These are phyloP conservation scores for Fomitopsis pinicola DNA, from an alignment of 1,284 basidiomycete genomes.

Conservation along the genomic window DNA sequence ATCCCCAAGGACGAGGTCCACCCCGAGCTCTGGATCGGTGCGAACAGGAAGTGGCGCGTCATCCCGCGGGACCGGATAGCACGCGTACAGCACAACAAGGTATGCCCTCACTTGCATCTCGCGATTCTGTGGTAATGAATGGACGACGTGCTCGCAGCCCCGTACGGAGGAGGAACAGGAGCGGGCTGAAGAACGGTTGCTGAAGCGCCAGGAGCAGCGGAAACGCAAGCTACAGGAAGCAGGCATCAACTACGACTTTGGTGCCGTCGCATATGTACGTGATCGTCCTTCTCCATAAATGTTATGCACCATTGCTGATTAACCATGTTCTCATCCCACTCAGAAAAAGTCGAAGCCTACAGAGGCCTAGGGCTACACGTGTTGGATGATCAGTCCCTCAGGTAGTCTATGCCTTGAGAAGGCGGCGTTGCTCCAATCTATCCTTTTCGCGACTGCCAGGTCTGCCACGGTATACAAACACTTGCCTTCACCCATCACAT, in stretches of 20 bases:
- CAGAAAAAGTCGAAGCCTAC: slow-evolving; percentile 24
- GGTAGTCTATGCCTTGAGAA: not conserved
- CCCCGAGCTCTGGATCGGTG: slow-evolving; percentile 94
- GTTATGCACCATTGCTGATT: not conserved
- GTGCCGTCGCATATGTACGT: slow-evolving; percentile 67
- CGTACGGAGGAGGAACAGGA: slow-evolving; percentile 73
- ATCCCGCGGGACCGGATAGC: slow-evolving; percentile 76
- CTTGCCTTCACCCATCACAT: no score
- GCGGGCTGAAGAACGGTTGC: slow-evolving; percentile 64
- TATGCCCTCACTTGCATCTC: slow-evolving; percentile 22
- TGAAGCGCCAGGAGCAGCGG: slow-evolving; percentile 76
- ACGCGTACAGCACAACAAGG: slow-evolving; percentile 79
- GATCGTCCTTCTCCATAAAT: no score
- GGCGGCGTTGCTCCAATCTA: not conserved
- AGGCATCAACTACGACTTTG: slow-evolving; percentile 91
- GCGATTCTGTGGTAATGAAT: not conserved
- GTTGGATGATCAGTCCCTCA: not conserved
- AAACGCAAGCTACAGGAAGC: slow-evolving; percentile 76
- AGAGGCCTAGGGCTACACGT: slow-evolving; percentile 10
- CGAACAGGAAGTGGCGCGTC: slow-evolving; percentile 84
- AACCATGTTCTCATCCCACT: not conserved
- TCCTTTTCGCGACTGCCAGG: not conserved
- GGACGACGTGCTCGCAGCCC: slow-evolving; percentile 38
- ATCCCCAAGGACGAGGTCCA: slow-evolving; percentile 88
- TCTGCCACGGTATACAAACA: no score